A percentile compares a stretch with the other conserved stretches of the same genome.
Conservation (phyloP, 805 yeast species). For the Lipomyces sp. region DNA sequence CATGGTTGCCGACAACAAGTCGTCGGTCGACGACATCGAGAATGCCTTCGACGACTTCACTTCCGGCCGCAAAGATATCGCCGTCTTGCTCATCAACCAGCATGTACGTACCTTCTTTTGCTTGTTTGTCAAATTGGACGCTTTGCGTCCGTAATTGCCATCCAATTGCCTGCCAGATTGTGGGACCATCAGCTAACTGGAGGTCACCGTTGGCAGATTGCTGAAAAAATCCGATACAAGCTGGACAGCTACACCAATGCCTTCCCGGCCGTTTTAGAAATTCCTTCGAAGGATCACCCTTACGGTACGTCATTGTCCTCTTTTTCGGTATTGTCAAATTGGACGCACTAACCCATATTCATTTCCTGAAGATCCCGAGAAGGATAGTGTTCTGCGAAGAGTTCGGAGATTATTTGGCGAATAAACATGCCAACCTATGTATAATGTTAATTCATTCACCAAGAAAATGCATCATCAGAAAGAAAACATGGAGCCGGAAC, state of each 20-base stretch:
- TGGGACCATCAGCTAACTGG: background rate
- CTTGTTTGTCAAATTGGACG: background rate
- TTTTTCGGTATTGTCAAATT: background rate
- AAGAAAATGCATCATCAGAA: no score
- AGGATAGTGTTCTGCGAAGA: slow-evolving; percentile 90
- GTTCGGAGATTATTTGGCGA: slow-evolving; percentile 96
- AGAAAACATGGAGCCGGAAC: no score
- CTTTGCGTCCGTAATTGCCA: background rate
- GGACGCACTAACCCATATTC: background rate
- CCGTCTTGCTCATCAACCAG: slow-evolving; percentile 88
- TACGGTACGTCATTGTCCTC: slow-evolving; percentile 44
- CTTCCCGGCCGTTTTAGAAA: slow-evolving; percentile 94
- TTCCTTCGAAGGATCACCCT: slow-evolving; percentile 98
- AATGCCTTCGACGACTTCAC: slow-evolving; percentile 74
- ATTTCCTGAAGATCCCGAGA: slow-evolving; percentile 83
- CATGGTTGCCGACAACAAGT: slow-evolving; percentile 74
- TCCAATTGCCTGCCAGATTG: background rate
- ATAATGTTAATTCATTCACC: no score
- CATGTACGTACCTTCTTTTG: slow-evolving; percentile 43
- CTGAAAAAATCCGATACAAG: slow-evolving; percentile 78
- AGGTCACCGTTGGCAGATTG: slow-evolving; percentile 43
- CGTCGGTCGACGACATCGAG: slow-evolving; percentile 71
- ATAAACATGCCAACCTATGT: slow-evolving; percentile 41
- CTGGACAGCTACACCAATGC: slow-evolving; percentile 85
- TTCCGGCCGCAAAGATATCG: slow-evolving; percentile 76